These are phyloP conservation scores for Colletotrichum limetticola DNA, from an alignment of 2,329 filamentous ascomycete genomes.

Conservation along the genomic window DNA sequence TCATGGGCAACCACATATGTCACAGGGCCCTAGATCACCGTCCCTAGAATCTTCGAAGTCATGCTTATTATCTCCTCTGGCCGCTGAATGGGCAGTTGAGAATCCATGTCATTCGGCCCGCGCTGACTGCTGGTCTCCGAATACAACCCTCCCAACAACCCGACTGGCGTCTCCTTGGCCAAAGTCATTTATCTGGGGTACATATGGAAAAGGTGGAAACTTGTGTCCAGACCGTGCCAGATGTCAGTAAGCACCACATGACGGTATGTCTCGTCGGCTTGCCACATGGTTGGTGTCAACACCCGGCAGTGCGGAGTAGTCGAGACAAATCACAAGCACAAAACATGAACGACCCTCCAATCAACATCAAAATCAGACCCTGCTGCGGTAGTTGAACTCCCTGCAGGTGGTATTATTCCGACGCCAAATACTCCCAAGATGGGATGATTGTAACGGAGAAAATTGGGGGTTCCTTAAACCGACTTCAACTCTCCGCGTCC, in stretches of 20 bases:
- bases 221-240: background rate
- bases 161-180: background rate
- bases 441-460: background rate
- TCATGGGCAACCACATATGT: background rate
- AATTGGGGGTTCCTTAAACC: background rate
- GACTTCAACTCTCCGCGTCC: background rate
- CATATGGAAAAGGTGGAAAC: background rate
- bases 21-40: background rate
- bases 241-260: background rate
- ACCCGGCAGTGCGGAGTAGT: background rate
- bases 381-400: background rate
- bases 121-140: background rate
- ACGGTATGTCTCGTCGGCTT: background rate
- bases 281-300: background rate
- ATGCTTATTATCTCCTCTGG: background rate
- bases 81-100: background rate
- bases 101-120: slow-evolving; percentile 1
- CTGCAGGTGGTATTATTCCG: background rate
- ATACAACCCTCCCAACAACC: background rate
- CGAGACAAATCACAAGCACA: background rate
- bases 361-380: background rate
- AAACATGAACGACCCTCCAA: background rate
- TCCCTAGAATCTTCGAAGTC: background rate
- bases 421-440: background rate
- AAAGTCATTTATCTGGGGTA: background rate